A percentile compares a stretch with the other conserved stretches of the same genome.
Conservation (phyloP, 768 basidiomycete species). For the Lanmaoa pseudosensibilis region DNA sequence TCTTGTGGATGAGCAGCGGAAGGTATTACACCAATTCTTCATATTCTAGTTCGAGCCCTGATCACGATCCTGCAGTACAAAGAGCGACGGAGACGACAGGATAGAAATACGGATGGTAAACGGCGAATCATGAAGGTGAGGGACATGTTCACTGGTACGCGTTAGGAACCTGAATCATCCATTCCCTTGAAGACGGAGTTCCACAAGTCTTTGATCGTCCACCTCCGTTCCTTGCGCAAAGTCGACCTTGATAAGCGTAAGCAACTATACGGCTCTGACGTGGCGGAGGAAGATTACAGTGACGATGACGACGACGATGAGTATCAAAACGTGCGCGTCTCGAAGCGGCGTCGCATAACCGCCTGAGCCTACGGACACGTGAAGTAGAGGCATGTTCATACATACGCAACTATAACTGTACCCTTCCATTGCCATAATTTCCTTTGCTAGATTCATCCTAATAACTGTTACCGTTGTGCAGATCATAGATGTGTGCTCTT, state of each 20-base stretch:
- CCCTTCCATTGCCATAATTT: conserved; percentile 28
- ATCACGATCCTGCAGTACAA: conserved; percentile 46
- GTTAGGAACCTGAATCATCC: not conserved
- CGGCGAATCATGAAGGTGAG: conserved; percentile 60
- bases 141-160: not conserved
- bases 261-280: conserved; percentile 42
- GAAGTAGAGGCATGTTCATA: conserved; percentile 22
- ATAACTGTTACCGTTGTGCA: conserved; percentile 24
- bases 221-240: conserved; percentile 62
- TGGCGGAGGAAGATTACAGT: conserved; percentile 37
- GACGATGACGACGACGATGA: conserved; percentile 38
- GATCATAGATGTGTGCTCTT: conserved; percentile 8
- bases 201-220: conserved; percentile 56
- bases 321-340: conserved; percentile 30
- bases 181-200: conserved; percentile 59
- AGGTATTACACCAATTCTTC: conserved; percentile 42
- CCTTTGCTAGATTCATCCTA: conserved; percentile 30
- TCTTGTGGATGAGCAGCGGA: conserved; percentile 65
- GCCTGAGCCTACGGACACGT: conserved; percentile 23
- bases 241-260: conserved; percentile 53
- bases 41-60: conserved; percentile 7
- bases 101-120: conserved; percentile 48
- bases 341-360: conserved; percentile 33
- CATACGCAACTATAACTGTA: conserved; percentile 29
- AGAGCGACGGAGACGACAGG: conserved; percentile 57